A percentile compares a stretch with the other conserved stretches of the same genome.
These are phyloP conservation scores for Rutstroemia sp. DNA, from an alignment of 2,329 filamentous ascomycete species.

Conservation along the genomic window DNA sequence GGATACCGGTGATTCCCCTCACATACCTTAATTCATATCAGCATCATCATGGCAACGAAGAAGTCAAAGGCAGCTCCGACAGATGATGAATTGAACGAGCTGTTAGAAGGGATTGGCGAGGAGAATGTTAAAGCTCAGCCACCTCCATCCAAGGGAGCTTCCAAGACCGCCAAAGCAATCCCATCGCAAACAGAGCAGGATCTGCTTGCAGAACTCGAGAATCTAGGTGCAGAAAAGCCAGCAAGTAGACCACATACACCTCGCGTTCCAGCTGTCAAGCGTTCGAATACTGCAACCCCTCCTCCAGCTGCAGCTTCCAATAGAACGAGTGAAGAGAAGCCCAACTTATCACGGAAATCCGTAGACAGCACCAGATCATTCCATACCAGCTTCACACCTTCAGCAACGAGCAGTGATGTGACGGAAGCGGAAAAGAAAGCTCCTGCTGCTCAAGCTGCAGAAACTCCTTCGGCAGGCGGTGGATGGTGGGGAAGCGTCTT, in stretches of 20 bases:
- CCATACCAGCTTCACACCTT: constrained; percentile 65
- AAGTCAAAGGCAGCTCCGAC: constrained; percentile 48
- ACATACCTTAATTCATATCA: no score
- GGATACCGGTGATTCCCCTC: no score
- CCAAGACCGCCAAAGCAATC: constrained; percentile 29
- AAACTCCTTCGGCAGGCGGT: constrained; percentile 42
- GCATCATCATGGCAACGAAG: constrained; percentile 49
- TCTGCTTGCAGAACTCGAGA: constrained; percentile 80
- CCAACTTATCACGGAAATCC: constrained; percentile 54
- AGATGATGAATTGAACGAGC: constrained; percentile 57
- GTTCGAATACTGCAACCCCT: constrained; percentile 39
- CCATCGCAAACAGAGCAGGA: constrained; percentile 51
- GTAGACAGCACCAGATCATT: constrained; percentile 68
- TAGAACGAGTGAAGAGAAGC: constrained; percentile 55
- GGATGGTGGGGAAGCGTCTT: constrained; percentile 87
- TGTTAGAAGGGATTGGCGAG: constrained; percentile 55
- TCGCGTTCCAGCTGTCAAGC: constrained; percentile 51
- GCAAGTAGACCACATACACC: constrained; percentile 75
- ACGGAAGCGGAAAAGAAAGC: constrained; percentile 50
- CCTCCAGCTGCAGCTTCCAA: constrained; percentile 44
- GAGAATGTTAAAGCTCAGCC: constrained; percentile 36
- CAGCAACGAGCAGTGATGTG: constrained; percentile 52
- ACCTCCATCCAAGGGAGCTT: constrained; percentile 33
- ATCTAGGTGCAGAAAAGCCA: constrained; percentile 58
- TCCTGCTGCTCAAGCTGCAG: constrained; percentile 36